phyloP scores from a whole-genome alignment of 1,139 yeast species.

The Meyerozyma guilliermondii region DNA sequence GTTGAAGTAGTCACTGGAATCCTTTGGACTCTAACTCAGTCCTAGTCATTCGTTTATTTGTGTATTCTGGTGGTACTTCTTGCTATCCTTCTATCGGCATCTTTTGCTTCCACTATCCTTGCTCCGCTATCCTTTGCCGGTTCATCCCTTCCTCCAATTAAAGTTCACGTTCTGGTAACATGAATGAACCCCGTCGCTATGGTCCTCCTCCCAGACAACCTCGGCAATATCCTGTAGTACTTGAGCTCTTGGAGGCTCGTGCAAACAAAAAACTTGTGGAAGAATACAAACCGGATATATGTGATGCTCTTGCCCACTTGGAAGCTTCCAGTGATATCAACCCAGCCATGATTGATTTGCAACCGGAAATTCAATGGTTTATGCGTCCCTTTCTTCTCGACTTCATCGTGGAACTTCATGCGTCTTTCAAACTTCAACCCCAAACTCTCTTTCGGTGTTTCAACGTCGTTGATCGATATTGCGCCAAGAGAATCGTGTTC shows the following conservation, averaged over 20 bases:
- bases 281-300: slow-evolving; percentile 37
- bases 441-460: slow-evolving; percentile 78
- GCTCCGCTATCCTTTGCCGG: not conserved
- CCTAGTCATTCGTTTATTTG: not conserved
- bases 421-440: slow-evolving; percentile 68
- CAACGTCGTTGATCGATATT: slow-evolving; percentile 82
- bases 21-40: not conserved
- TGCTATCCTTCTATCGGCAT: not conserved
- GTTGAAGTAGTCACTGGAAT: not conserved
- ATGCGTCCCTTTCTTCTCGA: slow-evolving; percentile 89
- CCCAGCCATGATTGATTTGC: slow-evolving; percentile 75
- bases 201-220: slow-evolving; percentile 44
- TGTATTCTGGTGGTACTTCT: not conserved
- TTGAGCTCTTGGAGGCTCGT: slow-evolving; percentile 45
- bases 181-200: slow-evolving; percentile 10
- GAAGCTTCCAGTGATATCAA: slow-evolving; percentile 39
- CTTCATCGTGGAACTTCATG: slow-evolving; percentile 76
- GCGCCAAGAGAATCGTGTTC: slow-evolving; percentile 87
- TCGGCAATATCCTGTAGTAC: slow-evolving; percentile 34
- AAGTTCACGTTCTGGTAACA: slow-evolving; percentile 1
- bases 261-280: slow-evolving; percentile 36
- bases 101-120: not conserved
- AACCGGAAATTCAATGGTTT: slow-evolving; percentile 89
- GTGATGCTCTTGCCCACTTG: slow-evolving; percentile 21
- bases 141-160: not conserved